phyloP scores from a whole-genome alignment of 495 filamentous ascomycete genomes.

The Hypomontagnella monticulosa region DNA sequence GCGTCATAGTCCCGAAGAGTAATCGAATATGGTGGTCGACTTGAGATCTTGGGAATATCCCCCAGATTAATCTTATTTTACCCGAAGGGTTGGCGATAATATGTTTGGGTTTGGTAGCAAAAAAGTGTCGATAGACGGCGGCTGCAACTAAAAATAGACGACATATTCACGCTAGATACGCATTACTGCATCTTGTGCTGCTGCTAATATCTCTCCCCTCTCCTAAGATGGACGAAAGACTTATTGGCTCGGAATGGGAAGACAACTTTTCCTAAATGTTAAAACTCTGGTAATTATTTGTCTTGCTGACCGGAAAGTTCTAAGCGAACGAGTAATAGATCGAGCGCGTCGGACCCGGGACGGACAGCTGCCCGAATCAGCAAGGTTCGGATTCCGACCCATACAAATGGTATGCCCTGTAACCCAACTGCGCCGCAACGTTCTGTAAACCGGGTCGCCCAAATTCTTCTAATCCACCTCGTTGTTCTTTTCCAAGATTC shows the following conservation, averaged over 20 bases:
- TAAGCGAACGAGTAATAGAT: not conserved
- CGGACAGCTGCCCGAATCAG: not conserved
- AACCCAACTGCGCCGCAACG: not conserved
- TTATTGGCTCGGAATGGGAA: not conserved
- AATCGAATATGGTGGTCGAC: conserved; percentile 1
- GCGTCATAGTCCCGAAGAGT: conserved; percentile 4
- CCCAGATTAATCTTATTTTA: conserved; percentile 22
- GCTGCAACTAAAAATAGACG: conserved; percentile 20
- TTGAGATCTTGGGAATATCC: conserved; percentile 2
- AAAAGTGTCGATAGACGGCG: conserved; percentile 7
- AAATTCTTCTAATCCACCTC: conserved; percentile 2
- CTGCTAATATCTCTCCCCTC: not conserved
- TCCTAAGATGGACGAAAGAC: not conserved
- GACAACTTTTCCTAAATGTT: not conserved
- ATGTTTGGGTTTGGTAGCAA: not conserved
- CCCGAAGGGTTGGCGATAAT: conserved; percentile 2
- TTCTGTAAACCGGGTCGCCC: not conserved
- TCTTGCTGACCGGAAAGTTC: no score
- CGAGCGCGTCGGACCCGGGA: not conserved
- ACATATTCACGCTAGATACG: conserved; percentile 3
- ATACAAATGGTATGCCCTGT: not conserved
- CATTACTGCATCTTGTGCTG: not conserved
- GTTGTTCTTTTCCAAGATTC: conserved; percentile 1
- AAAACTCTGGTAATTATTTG: no score
- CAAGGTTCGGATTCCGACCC: not conserved